These are phyloP conservation scores for Penicillium polonicum DNA, from an alignment of 2,329 filamentous ascomycete genomes.

Conservation along the genomic window DNA sequence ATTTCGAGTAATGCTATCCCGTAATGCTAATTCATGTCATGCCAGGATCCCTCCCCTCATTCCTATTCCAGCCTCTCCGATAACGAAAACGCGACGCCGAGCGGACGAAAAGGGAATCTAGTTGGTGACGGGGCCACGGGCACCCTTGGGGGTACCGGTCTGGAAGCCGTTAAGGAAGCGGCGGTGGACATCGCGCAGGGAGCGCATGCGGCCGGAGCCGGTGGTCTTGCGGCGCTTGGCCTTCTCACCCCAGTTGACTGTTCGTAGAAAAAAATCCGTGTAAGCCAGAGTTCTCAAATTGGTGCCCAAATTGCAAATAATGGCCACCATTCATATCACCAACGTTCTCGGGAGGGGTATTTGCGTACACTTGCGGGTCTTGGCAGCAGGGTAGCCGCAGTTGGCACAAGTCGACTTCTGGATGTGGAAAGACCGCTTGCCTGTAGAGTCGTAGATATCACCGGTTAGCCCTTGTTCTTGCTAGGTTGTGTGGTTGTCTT, in stretches of 20 bases:
- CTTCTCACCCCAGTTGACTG: constrained; percentile 99
- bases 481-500: constrained; percentile 9
- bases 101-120: constrained; percentile 37
- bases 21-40: constrained; percentile 40
- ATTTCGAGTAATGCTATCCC: constrained; percentile 35
- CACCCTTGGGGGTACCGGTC: constrained; percentile 79
- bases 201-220: constrained; percentile 92
- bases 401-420: constrained; percentile 97
- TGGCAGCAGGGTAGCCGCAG: constrained; percentile 97
- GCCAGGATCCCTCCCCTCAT: constrained; percentile 35
- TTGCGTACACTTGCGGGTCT: constrained; percentile 94
- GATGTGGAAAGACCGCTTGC: constrained; percentile 96
- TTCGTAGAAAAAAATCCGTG: constrained; percentile 28
- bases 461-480: constrained; percentile 30
- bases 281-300: constrained; percentile 28
- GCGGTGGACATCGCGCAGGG: constrained; percentile 88
- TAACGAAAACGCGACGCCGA: constrained; percentile 41
- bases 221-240: constrained; percentile 99
- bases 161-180: constrained; percentile 99
- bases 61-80: constrained; percentile 38
- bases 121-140: constrained; percentile 62
- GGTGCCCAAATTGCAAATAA: constrained; percentile 3
- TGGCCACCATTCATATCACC: constrained; percentile 7
- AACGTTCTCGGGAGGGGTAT: constrained; percentile 17
- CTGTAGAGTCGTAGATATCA: constrained; percentile 47